A percentile compares a stretch with the other conserved stretches of the same genome.
These are phyloP conservation scores for Picochlorum costavermella DNA, from an alignment of 139 green algal species.

Conservation along the genomic window DNA sequence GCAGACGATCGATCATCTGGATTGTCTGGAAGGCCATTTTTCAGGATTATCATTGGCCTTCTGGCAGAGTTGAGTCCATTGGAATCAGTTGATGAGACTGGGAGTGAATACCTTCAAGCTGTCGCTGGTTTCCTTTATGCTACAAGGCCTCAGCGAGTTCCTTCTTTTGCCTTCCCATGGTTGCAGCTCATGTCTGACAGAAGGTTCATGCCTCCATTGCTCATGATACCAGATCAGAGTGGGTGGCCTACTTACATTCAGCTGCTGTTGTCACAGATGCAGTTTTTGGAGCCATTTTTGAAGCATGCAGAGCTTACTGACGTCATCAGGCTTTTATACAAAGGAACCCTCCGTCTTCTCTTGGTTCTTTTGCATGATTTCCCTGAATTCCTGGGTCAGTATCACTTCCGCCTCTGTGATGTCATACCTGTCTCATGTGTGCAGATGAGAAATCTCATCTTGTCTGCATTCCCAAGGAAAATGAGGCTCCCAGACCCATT, in stretches of 20 bases:
- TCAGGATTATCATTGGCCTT: constrained; percentile 79
- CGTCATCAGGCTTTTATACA: constrained; percentile 82
- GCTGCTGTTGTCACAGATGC: constrained; percentile 57
- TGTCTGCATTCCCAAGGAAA: constrained; percentile 91
- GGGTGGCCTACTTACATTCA: constrained; percentile 64
- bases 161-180: constrained; percentile 93
- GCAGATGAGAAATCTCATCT: constrained; percentile 93
- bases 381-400: constrained; percentile 97
- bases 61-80: constrained; percentile 66
- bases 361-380: constrained; percentile 99
- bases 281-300: constrained; percentile 96
- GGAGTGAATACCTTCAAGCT: constrained; percentile 36
- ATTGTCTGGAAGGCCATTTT: constrained; percentile 92
- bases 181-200: constrained; percentile 87
- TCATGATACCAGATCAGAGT: constrained; percentile 50
- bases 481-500: constrained; percentile 98
- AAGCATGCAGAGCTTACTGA: constrained; percentile 76
- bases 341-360: constrained; percentile 89
- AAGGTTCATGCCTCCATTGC: constrained; percentile 86
- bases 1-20: constrained; percentile 29
- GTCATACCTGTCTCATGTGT: constrained; percentile 87
- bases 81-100: constrained; percentile 27
- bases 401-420: constrained; percentile 91
- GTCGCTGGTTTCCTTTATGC: constrained; percentile 29
- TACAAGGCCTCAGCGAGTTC: constrained; percentile 73